A percentile compares a stretch with the other conserved stretches of the same genome.
phyloP scores from a whole-genome alignment of 306 rosid genomes.

The Vigna mungo region DNA sequence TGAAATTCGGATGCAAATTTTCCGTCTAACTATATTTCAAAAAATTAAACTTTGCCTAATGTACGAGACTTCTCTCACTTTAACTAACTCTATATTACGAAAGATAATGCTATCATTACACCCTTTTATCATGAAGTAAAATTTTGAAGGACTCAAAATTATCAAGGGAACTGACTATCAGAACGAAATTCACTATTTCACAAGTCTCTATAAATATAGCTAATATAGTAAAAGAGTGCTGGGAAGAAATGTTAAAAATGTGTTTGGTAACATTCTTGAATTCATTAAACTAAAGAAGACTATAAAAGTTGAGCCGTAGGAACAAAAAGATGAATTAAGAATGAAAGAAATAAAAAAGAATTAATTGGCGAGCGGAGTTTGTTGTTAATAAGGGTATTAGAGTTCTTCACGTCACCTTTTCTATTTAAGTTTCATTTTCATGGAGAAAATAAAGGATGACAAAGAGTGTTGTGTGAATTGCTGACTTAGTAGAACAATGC shows the following conservation, averaged over 20 bases:
- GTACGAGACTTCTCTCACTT: no score
- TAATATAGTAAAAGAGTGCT: not conserved
- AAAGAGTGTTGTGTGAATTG: slow-evolving; percentile 54
- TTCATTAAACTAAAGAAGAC: not conserved
- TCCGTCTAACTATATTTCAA: no score
- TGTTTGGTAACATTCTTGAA: not conserved
- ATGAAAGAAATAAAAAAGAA: slow-evolving; percentile 6
- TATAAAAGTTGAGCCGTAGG: not conserved
- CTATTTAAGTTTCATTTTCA: slow-evolving; percentile 59
- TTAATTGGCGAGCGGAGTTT: slow-evolving; percentile 69
- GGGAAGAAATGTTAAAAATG: not conserved
- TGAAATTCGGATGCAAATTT: not conserved
- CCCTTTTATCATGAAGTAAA: no score
- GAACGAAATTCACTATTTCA: not conserved
- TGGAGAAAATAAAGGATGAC: slow-evolving; percentile 40
- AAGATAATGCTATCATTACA: no score
- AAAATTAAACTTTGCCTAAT: no score
- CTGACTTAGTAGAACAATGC: slow-evolving; percentile 56
- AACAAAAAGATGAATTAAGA: not conserved
- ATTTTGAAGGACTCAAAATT: not conserved
- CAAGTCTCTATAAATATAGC: not conserved
- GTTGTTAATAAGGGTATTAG: slow-evolving; percentile 63
- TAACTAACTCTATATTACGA: no score
- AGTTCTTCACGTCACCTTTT: slow-evolving; percentile 89
- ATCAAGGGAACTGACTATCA: not conserved